phyloP scores from a whole-genome alignment of 345 rosid species.

The Dipteronia dyeriana region DNA sequence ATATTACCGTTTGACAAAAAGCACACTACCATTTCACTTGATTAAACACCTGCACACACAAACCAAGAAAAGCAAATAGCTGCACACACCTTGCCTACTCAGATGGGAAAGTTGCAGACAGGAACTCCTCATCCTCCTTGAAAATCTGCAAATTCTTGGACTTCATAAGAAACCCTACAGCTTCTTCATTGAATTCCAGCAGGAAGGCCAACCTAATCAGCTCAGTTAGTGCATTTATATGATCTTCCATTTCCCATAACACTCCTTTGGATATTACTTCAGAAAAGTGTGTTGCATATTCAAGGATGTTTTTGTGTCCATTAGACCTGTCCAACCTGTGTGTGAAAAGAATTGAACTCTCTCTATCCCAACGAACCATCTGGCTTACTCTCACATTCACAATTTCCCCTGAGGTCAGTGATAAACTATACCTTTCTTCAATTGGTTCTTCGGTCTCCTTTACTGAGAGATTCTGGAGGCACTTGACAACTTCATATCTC shows the following conservation, averaged over 20 bases:
- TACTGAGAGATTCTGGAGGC: slow-evolving; percentile 41
- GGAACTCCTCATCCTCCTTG: slow-evolving; percentile 53
- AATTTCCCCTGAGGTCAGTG: slow-evolving; percentile 41
- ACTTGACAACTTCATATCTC: slow-evolving; percentile 45
- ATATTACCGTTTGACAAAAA: not conserved
- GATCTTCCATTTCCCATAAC: slow-evolving; percentile 55
- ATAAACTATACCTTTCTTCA: slow-evolving; percentile 34
- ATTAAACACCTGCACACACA: no score
- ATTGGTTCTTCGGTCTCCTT: slow-evolving; percentile 43
- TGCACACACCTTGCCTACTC: slow-evolving; percentile 10
- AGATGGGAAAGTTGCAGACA: slow-evolving; percentile 36
- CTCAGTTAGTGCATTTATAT: slow-evolving; percentile 42
- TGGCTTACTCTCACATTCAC: slow-evolving; percentile 26
- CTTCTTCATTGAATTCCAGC: slow-evolving; percentile 49
- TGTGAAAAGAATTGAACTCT: slow-evolving; percentile 37
- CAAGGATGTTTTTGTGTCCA: slow-evolving; percentile 37
- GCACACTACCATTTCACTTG: not conserved
- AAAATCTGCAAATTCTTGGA: slow-evolving; percentile 54
- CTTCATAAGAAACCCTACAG: slow-evolving; percentile 51
- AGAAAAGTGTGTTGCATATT: slow-evolving; percentile 55
- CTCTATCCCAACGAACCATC: slow-evolving; percentile 61
- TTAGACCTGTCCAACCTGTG: slow-evolving; percentile 42
- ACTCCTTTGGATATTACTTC: slow-evolving; percentile 54
- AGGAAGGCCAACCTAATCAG: slow-evolving; percentile 57
- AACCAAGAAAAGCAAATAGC: not conserved